Evolutionary conservation across 2,329 filamentous ascomycete species (phyloP), one percentile per base, ranked within the genome.

Genomic region (Apiospora arundinis): DNA sequence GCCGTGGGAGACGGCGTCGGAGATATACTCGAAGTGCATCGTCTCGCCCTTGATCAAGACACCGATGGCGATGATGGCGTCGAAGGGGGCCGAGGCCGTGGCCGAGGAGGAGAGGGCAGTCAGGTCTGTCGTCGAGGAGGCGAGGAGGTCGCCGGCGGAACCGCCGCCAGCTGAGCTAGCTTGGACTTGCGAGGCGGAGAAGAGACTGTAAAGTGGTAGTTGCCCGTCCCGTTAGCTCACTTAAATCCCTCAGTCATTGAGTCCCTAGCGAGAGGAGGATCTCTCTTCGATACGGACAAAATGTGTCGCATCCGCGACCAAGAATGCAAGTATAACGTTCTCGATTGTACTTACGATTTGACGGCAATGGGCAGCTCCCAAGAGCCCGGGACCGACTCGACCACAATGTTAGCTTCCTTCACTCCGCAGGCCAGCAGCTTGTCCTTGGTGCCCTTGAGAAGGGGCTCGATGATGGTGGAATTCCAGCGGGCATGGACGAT

Each of bases 11-110:
- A 97, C 95, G 52, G 94, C 90, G 75, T 98, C 96, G 56, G 95
- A 89, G 78, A 99, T 99, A 85, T 99, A 98, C 84, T 99, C 96
- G 79, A 99, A 99, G 84, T 99, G 96, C 95, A 98, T 98, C 8
- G 96, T 98, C 84, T 97, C 93, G 81, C 96, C 96, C 86, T 99
- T 99, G 85, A 99, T 98, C 73, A 99, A 90, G 71, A 97, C 95
- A 70, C 96, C 96, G 76, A 99, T 93, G 69, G 96, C 95, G 75
- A 99, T 95, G 74, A 99, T 91, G 74, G 96, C 96, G 80, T 98
- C 95, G 78, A 98, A 98, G 25, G 94, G 90, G 70, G 86, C 84
- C 71, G 88, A 83, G 73, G 85, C 78, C n/a, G 82, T 80, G 67
- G 42, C 42, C 14, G 82, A 77, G 71, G 83, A 68, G 74, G 85